Conservation (phyloP, 495 filamentous ascomycete species). For the Collariella sp. region DNA sequence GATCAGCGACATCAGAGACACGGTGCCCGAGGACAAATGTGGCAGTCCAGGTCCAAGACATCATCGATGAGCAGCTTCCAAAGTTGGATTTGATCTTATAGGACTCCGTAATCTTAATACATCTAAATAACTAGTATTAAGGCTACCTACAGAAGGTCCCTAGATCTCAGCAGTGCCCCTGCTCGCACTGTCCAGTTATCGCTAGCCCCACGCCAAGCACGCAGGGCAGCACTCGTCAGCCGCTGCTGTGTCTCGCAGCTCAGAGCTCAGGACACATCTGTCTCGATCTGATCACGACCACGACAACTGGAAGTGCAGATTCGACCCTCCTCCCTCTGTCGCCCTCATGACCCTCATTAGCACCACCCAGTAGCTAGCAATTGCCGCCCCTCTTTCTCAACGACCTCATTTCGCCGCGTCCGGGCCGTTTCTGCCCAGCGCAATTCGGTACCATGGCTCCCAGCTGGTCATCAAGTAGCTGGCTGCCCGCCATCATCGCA, state of each 20-base stretch:
- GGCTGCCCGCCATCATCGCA: conserved; percentile 28
- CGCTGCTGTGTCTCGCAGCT: background rate
- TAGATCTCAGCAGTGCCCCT: too few species aligned
- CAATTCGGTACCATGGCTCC: conserved; percentile 20
- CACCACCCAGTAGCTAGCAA: conserved; percentile 14
- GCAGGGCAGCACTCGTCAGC: background rate
- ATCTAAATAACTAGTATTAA: too few species aligned
- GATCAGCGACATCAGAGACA: background rate
- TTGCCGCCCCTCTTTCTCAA: background rate
- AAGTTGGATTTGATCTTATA: too few species aligned
- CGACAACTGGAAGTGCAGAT: background rate
- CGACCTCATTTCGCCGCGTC: background rate
- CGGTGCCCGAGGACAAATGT: background rate
- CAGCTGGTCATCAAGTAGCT: conserved; percentile 21
- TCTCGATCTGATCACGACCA: background rate
- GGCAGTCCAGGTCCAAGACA: background rate
- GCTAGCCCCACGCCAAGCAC: background rate
- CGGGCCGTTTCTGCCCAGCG: conserved; percentile 2
- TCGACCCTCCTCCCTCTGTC: background rate
- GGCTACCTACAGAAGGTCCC: too few species aligned
- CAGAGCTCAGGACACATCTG: background rate
- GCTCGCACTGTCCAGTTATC: background rate
- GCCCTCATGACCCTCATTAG: conserved; percentile 10
- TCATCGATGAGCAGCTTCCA: too few species aligned
- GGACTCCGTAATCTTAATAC: too few species aligned